Evolutionary conservation across 148 eudicot genomes (phyloP), one percentile per base, ranked within the genome.

Genomic region (Euryodendron excelsum): DNA sequence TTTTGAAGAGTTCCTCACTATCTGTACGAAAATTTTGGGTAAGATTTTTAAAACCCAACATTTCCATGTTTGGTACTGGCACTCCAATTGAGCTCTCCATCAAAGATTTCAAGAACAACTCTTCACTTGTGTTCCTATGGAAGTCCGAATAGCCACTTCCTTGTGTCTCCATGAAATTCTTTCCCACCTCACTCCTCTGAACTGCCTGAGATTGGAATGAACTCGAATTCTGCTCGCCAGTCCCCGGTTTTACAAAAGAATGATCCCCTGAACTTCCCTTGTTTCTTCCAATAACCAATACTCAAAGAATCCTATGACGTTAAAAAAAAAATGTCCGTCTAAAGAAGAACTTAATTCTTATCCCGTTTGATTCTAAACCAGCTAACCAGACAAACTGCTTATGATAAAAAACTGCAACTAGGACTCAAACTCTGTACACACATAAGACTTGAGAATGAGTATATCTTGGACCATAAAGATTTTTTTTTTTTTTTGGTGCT

Each of bases 1-100:
- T 85, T 50, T 85, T 88, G 79, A 88, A 88, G 72, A 88, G 86
- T 58, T 88, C 90, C 63, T 88, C 90, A 39, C 88, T 88, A 79
- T 88, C 90, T 0, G 80, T 28, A 30, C 90, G 83, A 41, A 80
- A 73, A 63, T 62, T 74, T 0, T 88, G 86, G 47, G 82, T 36
- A 36, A 85, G 66, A 82, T 88, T 84, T 53, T 84, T 88, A 21
- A 88, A 85, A 53, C 90, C 88, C 80, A 88, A 69, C 88, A 83
- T 85, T 74, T 88, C 90, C 90, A 85, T 85, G 41, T 81, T 82
- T 60, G 87, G 87, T 21, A 67, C 79, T 27, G 84, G 85, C 78
- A 83, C 77, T 25, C 88, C 88, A 48, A 80, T 28, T 9, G 88
- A 66, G 64, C 79, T 74, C 84, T 88, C 90, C 88, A 85, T 85